These are phyloP conservation scores for Cryptococcus floricola DNA, from an alignment of 1,284 basidiomycete genomes.

Conservation along the genomic window DNA sequence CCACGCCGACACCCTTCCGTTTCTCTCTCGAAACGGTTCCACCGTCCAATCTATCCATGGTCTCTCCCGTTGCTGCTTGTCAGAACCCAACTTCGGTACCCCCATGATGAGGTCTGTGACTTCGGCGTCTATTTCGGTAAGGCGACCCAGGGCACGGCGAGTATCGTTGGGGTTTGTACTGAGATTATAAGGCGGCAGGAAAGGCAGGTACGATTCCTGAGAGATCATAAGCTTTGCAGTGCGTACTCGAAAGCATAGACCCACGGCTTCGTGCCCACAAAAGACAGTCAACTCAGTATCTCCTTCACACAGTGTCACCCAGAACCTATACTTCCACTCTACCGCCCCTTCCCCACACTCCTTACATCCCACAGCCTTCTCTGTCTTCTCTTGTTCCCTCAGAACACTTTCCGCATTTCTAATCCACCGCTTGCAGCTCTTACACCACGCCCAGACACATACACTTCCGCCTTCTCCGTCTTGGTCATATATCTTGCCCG, in stretches of 20 bases:
- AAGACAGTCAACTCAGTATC: constrained; percentile 17
- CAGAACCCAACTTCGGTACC: background rate
- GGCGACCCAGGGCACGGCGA: constrained; percentile 5
- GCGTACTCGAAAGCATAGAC: background rate
- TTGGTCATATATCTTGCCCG: constrained; percentile 21
- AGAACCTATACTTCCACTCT: constrained; percentile 29
- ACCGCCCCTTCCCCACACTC: constrained; percentile 21
- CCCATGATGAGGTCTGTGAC: background rate
- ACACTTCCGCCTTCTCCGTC: constrained; percentile 4
- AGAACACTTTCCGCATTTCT: background rate
- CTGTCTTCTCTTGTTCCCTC: background rate
- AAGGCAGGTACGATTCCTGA: constrained; percentile 26
- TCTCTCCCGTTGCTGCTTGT: background rate
- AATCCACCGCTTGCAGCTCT: constrained; percentile 14
- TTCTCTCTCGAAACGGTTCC: background rate
- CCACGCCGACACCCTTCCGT: background rate
- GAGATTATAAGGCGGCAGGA: constrained; percentile 22
- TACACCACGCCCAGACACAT: constrained; percentile 9
- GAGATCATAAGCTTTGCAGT: background rate
- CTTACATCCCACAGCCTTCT: constrained; percentile 11
- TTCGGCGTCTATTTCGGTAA: background rate
- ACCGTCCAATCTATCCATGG: constrained; percentile 3
- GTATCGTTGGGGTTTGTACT: constrained; percentile 24
- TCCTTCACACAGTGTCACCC: constrained; percentile 19
- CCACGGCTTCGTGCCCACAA: background rate